phyloP scores from a whole-genome alignment of 768 basidiomycete species.

The Termitomyces sp. region DNA sequence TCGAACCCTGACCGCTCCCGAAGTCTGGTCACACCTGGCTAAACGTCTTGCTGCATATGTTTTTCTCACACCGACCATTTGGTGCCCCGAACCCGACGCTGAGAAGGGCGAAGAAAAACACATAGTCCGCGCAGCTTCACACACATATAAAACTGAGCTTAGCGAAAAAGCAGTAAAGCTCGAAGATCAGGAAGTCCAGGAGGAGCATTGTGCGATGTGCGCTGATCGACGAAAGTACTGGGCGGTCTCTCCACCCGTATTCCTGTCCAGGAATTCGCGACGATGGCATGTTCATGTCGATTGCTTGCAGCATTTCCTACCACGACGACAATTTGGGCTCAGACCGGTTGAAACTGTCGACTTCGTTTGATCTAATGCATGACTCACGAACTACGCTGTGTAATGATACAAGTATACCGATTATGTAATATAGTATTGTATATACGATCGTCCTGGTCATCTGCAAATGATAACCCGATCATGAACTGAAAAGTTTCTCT shows the following conservation, averaged over 20 bases:
- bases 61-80: constrained; percentile 7
- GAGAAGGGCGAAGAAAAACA: background rate
- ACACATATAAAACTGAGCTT: background rate
- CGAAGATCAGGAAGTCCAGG: background rate
- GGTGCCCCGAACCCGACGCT: background rate
- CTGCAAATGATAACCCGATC: background rate
- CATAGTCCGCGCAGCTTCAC: background rate
- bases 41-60: constrained; percentile 10
- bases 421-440: background rate
- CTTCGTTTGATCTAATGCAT: constrained; percentile 2
- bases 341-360: constrained; percentile 7
- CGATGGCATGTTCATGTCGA: constrained; percentile 13
- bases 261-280: constrained; percentile 13
- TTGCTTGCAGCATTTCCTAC: constrained; percentile 12
- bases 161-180: background rate
- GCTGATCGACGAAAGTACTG: constrained; percentile 10
- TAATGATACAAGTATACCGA: background rate
- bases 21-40: constrained; percentile 9
- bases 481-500: background rate
- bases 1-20: constrained; percentile 6
- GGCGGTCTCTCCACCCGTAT: constrained; percentile 14
- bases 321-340: constrained; percentile 13
- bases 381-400: background rate
- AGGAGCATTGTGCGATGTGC: constrained; percentile 11
- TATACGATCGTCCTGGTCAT: background rate